A percentile compares a stretch with the other conserved stretches of the same genome.
Conservation (phyloP, 2,329 filamentous ascomycete species). For the Neodidymelliopsis sp. region DNA sequence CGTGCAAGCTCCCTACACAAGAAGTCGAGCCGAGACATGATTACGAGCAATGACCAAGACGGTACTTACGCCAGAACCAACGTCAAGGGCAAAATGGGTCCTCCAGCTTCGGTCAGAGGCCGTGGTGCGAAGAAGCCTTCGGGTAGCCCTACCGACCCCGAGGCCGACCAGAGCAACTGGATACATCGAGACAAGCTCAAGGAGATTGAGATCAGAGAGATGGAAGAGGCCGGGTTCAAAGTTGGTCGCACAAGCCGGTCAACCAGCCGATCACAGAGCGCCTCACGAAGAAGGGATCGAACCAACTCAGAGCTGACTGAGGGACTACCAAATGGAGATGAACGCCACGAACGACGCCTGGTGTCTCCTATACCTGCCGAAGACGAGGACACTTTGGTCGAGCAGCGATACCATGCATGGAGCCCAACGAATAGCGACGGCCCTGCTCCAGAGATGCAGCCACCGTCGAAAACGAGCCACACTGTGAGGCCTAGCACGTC, state of each 20-base stretch:
- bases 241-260: conserved; percentile 55
- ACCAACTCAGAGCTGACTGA: conserved; percentile 44
- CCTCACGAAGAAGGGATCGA: conserved; percentile 35
- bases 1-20: conserved; percentile 48
- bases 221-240: conserved; percentile 78
- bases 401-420: conserved; percentile 57
- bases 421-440: conserved; percentile 82
- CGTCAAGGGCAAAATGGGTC: conserved; percentile 27
- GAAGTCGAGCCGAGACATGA: conserved; percentile 53
- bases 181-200: conserved; percentile 86
- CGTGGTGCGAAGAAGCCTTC: conserved; percentile 38
- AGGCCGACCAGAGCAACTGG: conserved; percentile 73
- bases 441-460: conserved; percentile 64
- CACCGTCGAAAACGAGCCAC: conserved; percentile 57
- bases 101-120: conserved; percentile 14
- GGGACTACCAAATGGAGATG: conserved; percentile 32
- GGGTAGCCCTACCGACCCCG: conserved; percentile 25
- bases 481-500: conserved; percentile 66
- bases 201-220: conserved; percentile 79
- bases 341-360: conserved; percentile 39
- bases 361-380: conserved; percentile 52
- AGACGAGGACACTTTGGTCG: conserved; percentile 49
- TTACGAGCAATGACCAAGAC: conserved; percentile 55
- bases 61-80: conserved; percentile 52
- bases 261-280: conserved; percentile 48